Conservation (phyloP, 1,284 basidiomycete species). For the Flammula alnicola region DNA sequence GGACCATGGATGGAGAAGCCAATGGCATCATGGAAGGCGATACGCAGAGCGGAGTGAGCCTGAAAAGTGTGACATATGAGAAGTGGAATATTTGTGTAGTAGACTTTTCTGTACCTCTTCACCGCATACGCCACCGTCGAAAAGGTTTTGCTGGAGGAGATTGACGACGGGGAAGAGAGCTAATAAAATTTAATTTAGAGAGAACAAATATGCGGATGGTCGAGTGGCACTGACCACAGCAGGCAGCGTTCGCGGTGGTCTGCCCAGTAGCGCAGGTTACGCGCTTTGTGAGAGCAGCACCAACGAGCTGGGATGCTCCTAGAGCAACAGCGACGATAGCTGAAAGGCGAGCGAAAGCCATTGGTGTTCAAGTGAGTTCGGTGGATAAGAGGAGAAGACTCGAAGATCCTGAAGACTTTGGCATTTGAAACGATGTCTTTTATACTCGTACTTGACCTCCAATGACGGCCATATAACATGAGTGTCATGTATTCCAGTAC, state of each 20-base stretch:
- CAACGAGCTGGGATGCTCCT: constrained; percentile 10
- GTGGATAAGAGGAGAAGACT: constrained; percentile 16
- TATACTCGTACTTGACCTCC: constrained; percentile 12
- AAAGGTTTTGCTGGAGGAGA: constrained; percentile 42
- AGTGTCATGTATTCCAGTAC: constrained; percentile 1
- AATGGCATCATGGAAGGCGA: constrained; percentile 51
- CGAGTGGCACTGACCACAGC: constrained; percentile 31
- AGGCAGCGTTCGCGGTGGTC: constrained; percentile 41
- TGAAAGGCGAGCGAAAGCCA: constrained; percentile 26
- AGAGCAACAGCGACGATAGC: constrained; percentile 18
- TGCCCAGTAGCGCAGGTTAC: constrained; percentile 33
- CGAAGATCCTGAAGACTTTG: constrained; percentile 18
- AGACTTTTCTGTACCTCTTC: too few species aligned
- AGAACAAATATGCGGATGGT: neutral
- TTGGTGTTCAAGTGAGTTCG: constrained; percentile 8
- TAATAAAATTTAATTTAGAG: constrained; percentile 13
- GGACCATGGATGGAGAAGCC: constrained; percentile 39
- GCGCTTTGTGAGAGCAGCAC: constrained; percentile 30
- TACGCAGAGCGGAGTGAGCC: constrained; percentile 45
- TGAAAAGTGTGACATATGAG: too few species aligned
- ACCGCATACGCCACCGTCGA: constrained; percentile 42
- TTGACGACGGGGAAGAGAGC: constrained; percentile 39
- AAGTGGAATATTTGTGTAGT: too few species aligned
- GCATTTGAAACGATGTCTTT: constrained; percentile 10
- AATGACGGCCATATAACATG: neutral